Evolutionary conservation across 306 rosid genomes (phyloP), one percentile per base, ranked within the genome.

Genomic region (Begonia masoniana): DNA sequence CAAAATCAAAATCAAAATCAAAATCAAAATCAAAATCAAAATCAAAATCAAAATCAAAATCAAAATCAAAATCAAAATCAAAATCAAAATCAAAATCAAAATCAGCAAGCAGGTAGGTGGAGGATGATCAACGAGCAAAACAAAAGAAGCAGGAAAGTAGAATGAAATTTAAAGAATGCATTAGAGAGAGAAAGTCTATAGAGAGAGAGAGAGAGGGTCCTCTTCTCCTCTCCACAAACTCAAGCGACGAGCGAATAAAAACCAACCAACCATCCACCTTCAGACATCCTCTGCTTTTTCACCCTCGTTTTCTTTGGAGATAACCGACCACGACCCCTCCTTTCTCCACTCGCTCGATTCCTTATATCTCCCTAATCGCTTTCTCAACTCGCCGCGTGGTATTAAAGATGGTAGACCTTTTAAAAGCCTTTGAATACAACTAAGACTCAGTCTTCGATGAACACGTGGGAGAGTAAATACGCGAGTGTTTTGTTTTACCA

Each of bases 141-240:
- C 15, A 10, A 13, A 48, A 35, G 49, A 26, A 57, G 5, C n/a
- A 35, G 7, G 5, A 46, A 31, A 41, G 13, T 15, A 35, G 31
- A 41, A 49, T 15, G 4, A 21, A 19, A 51, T 19, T 10, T 17
- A 13, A 41, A 17, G 50, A 26, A 39, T n/a, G 26, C 43, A 24
- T 43, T 52, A 53, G 47, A 41, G 41, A 9, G 43, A 31, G n/a
- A n/a, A 15, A 59, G 16, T 23, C 52, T 41, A 58, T n/a, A 61
- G 50, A 54, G 47, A 41, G 41, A 52, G 56, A 54, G 65, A 58
- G 24, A 63, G 67, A 64, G 57, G 84, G 76, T 58, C 72, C 84
- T 64, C 78, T 77, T 68, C 84, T 82, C 78, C 81, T 55, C 86
- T 85, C 97, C 94, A 85, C 95, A 70, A 78, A 43, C 51, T 61